Base-by-base conservation (phyloP, 2,329 filamentous ascomycete genomes). In the Bretziella fagacearum region DNA sequence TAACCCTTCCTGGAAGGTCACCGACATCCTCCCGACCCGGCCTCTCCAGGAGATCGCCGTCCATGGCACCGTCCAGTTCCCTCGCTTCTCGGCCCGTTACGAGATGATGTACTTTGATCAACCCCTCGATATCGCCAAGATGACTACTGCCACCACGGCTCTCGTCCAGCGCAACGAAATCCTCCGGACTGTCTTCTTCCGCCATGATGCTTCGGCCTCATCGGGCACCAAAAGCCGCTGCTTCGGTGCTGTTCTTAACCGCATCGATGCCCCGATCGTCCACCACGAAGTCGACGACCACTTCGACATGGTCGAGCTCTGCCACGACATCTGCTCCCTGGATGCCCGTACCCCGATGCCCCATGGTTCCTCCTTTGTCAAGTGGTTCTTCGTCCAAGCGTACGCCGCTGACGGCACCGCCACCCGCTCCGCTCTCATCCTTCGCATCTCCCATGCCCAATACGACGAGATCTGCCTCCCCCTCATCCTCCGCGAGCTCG, bases 401-500 rank as follows among this genome's bases (percentile, higher is more conserved):
- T 54, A 52, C 15, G 51, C 51, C 50, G 42, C 56, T 30, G 18
- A 39, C 15, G 54, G 52, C 26, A 26, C 44, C 8, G 32, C 42
- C 26, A 51, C 49, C 29, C 53, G 56, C 25, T 64, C 60, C 27
- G 66, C 62, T 41, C 69, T 81, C 11, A 62, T 71, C 50, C 68
- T 79, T 56, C 71, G 77, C 48, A 69, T 82, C 47, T 81, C 77
- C 0, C 78, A 82, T 57, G 73, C 77, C 0, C 77, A 81, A 53
- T 81, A 81, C 55, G 78, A 82, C 53, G 78, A 78, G 52, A 75
- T 81, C 18, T 81, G 73, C 53, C 65, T 81, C 6, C 71, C 75
- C 0, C 62, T 68, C n/a, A 67, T 81, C 17, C 68, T 81, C 49
- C 66, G 65, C 15, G 74, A 79, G 55, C 68, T 81, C 33, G 71